Base-by-base conservation (phyloP, 768 basidiomycete genomes). In the Amanita pallidorosea region DNA sequence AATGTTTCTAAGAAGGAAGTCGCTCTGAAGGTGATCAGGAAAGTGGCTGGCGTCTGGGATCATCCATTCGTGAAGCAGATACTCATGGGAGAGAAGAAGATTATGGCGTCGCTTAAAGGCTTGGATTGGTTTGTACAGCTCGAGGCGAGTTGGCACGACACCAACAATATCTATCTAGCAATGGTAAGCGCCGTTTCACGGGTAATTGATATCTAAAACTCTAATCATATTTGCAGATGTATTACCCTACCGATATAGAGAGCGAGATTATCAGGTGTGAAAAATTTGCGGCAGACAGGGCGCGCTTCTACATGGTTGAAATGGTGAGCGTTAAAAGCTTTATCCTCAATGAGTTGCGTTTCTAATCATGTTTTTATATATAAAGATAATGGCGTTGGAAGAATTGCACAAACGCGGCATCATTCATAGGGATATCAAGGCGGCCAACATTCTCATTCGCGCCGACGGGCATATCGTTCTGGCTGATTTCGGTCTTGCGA, bases 241-340 rank as follows among this genome's bases (percentile, higher is more conserved):
- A 58, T 5, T 62, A 64, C 46, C 61, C 63, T 5, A 65, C 61
- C 5, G 65, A 65, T 51, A 41, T 68, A 12, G 64, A 65, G 33
- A 57, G 56, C 31, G 65, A 66, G 47, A 58, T 68, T 37, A 57
- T 61, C 29, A 54, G 61, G 3, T 61, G 61, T 25, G 58, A 56
- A 18, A 54, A 45, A 2, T 58, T 67, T 13, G 56, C 57, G 3
- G 52, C 58, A 5, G 36, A 48, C n/a, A 53, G 59, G 15, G 63
- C 65, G 18, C 60, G 61, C 20, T 66, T 69, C 34, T 69, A 68
- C 37, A 64, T 63, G 47, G 63, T 63, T 11, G 66, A 70, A 58
- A 55, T 69, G 34, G 69, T 69, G 44, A 52, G 65, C 54, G 25
- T 18, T 15, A 17, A 9, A 17, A 5, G 29, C 22, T 9, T 20